Base-by-base conservation (phyloP, 306 rosid species). In the Castanea sativa region DNA sequence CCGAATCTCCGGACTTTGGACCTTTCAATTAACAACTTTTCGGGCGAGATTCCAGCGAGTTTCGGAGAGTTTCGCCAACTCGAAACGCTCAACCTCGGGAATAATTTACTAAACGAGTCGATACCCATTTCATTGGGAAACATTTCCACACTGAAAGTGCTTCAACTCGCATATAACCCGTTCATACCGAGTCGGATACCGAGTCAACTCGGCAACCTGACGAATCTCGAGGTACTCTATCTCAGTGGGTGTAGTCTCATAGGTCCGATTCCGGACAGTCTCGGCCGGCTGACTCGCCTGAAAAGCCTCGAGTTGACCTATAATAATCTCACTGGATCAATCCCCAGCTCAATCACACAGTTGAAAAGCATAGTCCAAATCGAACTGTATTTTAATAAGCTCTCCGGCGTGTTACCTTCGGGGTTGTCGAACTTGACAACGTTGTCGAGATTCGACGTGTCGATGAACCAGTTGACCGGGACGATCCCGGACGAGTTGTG, bases 331-430 rank as follows among this genome's bases (percentile, higher is more conserved):
- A 78, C 33, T 2, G 97, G 97, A 9, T 30, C 82, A 1, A 83
- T 92, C 41, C 92, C 93, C 43, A 82, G 74, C 20, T 51, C 84
- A 5, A 25, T 91, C 4, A 23, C 87, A 2, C 76, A 79, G 25
- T 59, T 92, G 79, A 80, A 30, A 38, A 88, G 85, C 78, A 12
- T 88, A 23, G 85, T 76, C 7, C 92, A 91, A 43, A 78, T 92
- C 21, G 96, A 91, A 73, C 91, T 92, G 27, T 92, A 76, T 53
- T 12, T 63, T 16, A 92, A 92, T 74, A 64, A 81, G 0, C 89
- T 92, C 71, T 88, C 94, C 45, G 97, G 97, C 21, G 81, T 55
- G 81, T 76, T 92, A n/a, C 97, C 97, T 20, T 25, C 8, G 13
- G 85, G 82, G 29, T 7, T 76, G 58, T 73, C 82, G 13, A 92